phyloP scores from a whole-genome alignment of 768 basidiomycete genomes.

The Rhizopogon vinicolor region DNA sequence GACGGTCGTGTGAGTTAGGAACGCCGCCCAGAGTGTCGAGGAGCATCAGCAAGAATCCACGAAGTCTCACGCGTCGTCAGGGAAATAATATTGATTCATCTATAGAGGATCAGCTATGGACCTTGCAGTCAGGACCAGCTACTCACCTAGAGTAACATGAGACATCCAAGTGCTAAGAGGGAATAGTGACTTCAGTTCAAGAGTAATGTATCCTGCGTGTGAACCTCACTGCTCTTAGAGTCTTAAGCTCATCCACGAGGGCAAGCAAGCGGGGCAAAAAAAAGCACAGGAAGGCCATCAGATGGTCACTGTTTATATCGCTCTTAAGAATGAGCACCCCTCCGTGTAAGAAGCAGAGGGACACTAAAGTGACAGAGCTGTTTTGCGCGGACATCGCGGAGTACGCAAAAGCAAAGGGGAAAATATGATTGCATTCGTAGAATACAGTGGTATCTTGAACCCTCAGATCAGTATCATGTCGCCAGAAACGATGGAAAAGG shows the following conservation, averaged over 20 bases:
- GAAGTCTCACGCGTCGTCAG: neutral
- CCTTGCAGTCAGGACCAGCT: neutral
- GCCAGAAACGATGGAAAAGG: conserved; percentile 18
- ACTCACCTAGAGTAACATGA: conserved; percentile 13
- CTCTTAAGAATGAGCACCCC: conserved; percentile 85
- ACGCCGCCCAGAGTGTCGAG: conserved; percentile 96
- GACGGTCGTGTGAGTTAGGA: conserved; percentile 64
- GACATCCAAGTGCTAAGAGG: neutral
- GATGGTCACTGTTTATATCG: conserved; percentile 44
- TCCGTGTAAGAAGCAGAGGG: conserved; percentile 56
- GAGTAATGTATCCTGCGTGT: conserved; percentile 42
- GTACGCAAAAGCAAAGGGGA: conserved; percentile 11
- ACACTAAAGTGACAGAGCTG: conserved; percentile 86
- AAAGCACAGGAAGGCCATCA: conserved; percentile 25
- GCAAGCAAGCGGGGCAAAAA: conserved; percentile 38
- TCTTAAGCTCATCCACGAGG: conserved; percentile 18
- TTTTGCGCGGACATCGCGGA: conserved; percentile 1
- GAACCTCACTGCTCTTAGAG: conserved; percentile 40
- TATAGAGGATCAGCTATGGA: neutral
- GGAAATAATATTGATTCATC: neutral
- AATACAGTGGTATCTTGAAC: conserved; percentile 29
- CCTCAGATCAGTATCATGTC: conserved; percentile 9
- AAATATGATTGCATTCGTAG: conserved; percentile 28
- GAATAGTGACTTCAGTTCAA: neutral
- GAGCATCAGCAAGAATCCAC: conserved; percentile 46